A percentile compares a stretch with the other conserved stretches of the same genome.
These are phyloP conservation scores for Acanthamoeba triangularis DNA, from an alignment of 208 protist genomes.

Conservation along the genomic window DNA sequence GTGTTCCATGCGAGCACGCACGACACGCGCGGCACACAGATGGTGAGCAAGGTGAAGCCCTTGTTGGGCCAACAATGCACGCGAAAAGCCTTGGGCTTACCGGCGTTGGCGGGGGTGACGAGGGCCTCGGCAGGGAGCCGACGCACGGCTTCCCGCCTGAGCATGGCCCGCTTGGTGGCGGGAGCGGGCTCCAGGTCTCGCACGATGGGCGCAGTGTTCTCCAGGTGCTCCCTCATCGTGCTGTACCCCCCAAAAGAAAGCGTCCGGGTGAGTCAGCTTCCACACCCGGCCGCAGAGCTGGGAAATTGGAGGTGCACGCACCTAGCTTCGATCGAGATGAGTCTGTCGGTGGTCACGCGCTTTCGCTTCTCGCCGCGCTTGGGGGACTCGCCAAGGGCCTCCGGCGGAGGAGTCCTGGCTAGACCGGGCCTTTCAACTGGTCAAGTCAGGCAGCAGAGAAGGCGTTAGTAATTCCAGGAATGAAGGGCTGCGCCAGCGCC, in stretches of 20 bases:
- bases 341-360: background rate
- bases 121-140: conserved; percentile 36
- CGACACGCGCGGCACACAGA: background rate
- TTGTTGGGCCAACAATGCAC: background rate
- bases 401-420: conserved; percentile 9
- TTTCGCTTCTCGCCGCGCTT: conserved; percentile 66
- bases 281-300: background rate
- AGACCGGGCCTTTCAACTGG: conserved; percentile 22
- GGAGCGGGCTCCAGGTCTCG: conserved; percentile 78
- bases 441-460: background rate
- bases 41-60: too few species aligned
- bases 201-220: conserved; percentile 60
- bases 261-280: background rate
- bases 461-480: background rate
- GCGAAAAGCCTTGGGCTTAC: background rate
- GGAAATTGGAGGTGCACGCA: background rate
- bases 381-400: conserved; percentile 60
- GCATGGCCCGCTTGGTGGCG: conserved; percentile 78
- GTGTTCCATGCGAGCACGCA: background rate
- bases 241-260: background rate
- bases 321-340: background rate
- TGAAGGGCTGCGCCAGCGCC: too few species aligned
- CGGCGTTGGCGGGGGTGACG: conserved; percentile 14
- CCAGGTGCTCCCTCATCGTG: conserved; percentile 64
- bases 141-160: conserved; percentile 58